Percentiles rank a stretch among this genome's conserved stretches.
Conservation (phyloP, 1,284 basidiomycete species). For the Irpex rosettiformis region DNA sequence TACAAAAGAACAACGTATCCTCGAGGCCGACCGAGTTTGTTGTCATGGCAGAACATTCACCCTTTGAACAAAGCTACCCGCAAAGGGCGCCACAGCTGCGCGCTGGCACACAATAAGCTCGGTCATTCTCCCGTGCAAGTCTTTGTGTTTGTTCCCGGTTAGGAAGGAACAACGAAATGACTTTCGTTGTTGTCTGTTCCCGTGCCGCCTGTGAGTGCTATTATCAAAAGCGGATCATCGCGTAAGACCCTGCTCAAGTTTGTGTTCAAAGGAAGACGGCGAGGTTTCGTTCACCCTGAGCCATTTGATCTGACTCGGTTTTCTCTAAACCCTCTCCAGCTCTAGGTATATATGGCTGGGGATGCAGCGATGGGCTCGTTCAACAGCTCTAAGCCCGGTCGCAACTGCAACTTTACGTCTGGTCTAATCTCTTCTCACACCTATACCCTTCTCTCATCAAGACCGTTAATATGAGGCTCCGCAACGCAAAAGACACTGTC, state of each 20-base stretch:
- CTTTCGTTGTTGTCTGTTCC: background rate
- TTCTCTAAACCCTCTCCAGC: background rate
- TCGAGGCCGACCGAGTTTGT: background rate
- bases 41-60: background rate
- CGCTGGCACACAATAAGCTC: background rate
- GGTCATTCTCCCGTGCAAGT: background rate
- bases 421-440: background rate
- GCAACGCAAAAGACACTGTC: constrained; percentile 2
- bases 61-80: background rate
- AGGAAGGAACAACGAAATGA: background rate
- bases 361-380: background rate
- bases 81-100: background rate
- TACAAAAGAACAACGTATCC: background rate
- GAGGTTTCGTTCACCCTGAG: background rate
- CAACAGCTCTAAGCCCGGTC: too few relatives aligned
- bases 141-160: background rate
- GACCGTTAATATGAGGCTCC: background rate
- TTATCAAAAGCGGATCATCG: background rate
- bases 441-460: background rate
- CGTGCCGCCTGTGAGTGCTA: background rate
- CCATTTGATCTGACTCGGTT: background rate
- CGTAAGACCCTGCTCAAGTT: background rate
- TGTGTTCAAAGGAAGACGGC: background rate
- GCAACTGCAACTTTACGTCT: background rate
- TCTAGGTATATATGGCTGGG: background rate